Conservation (phyloP, 2,329 filamentous ascomycete genomes). For the Xylaria polymorpha region DNA sequence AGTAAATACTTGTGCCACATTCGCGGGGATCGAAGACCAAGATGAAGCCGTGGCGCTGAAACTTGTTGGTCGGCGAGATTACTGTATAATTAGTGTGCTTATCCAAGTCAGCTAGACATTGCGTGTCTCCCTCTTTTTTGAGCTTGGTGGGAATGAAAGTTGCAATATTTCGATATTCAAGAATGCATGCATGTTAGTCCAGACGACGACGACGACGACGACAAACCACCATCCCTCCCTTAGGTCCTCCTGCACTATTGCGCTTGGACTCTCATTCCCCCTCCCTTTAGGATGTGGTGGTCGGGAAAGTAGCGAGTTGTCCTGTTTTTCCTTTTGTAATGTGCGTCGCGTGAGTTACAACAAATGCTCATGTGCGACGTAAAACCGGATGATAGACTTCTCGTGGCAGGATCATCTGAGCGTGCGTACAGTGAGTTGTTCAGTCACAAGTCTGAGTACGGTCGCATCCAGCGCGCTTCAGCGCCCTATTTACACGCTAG, state of each 20-base stretch:
- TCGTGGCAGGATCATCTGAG: constrained; percentile 20
- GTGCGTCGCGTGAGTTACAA: background rate
- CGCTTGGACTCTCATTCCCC: constrained; percentile 10
- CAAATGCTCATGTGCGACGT: constrained; percentile 11
- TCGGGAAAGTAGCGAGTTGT: background rate
- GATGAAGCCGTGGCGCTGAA: background rate
- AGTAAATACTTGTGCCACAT: too few species aligned
- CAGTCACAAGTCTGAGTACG: constrained; percentile 11
- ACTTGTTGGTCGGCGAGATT: background rate
- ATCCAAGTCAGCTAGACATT: background rate
- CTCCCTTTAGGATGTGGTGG: background rate
- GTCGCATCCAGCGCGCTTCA: constrained; percentile 11
- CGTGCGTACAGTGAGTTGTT: constrained; percentile 1
- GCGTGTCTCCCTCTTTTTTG: background rate
- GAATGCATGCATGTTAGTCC: background rate
- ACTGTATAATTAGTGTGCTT: background rate
- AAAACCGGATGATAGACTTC: constrained; percentile 4
- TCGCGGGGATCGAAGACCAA: too few species aligned
- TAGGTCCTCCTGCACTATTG: background rate
- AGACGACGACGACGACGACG: background rate
- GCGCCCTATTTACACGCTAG: constrained; percentile 25
- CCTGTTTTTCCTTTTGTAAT: constrained; percentile 8
- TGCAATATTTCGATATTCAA: too few species aligned
- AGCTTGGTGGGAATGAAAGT: background rate
- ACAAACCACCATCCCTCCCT: background rate